A percentile compares a stretch with the other conserved stretches of the same genome.
phyloP scores from a whole-genome alignment of 495 filamentous ascomycete genomes.

The Podospora anserina region DNA sequence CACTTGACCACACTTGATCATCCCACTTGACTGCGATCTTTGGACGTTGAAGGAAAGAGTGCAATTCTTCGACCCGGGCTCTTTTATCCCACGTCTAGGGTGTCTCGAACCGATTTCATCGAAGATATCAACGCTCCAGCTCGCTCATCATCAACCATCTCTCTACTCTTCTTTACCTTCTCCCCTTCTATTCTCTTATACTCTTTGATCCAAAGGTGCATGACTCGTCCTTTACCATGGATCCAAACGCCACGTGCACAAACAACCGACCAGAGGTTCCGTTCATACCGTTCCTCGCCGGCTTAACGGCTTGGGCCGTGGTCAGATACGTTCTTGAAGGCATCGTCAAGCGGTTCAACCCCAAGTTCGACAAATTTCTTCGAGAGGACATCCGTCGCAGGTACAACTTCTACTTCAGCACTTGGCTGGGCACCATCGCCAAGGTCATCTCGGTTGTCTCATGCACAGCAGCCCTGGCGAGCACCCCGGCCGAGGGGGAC shows the following conservation, averaged over 20 bases:
- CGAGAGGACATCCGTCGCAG: conserved; percentile 20
- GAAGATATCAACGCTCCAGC: background rate
- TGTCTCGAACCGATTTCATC: background rate
- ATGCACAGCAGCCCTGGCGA: conserved; percentile 21
- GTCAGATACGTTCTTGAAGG: conserved; percentile 13
- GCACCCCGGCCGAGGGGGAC: conserved; percentile 22
- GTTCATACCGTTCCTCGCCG: conserved; percentile 24
- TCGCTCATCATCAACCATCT: background rate
- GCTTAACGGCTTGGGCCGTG: conserved; percentile 20
- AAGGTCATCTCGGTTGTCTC: conserved; percentile 19
- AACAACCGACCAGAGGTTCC: conserved; percentile 18
- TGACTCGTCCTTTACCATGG: background rate
- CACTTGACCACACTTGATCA: too few species aligned
- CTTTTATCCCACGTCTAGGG: too few species aligned
- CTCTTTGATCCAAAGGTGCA: background rate
- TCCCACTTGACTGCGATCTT: background rate
- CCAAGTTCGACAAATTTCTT: conserved; percentile 21
- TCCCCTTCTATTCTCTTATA: background rate
- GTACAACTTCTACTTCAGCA: conserved; percentile 28
- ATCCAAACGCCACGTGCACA: background rate
- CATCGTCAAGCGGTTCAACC: conserved; percentile 16
- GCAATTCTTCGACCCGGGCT: background rate
- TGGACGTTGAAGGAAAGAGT: background rate
- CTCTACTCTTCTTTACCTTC: background rate
- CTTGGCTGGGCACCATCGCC: conserved; percentile 24